These are phyloP conservation scores for Fagopyrum esculentum DNA, from an alignment of 148 eudicot genomes.

Conservation along the genomic window DNA sequence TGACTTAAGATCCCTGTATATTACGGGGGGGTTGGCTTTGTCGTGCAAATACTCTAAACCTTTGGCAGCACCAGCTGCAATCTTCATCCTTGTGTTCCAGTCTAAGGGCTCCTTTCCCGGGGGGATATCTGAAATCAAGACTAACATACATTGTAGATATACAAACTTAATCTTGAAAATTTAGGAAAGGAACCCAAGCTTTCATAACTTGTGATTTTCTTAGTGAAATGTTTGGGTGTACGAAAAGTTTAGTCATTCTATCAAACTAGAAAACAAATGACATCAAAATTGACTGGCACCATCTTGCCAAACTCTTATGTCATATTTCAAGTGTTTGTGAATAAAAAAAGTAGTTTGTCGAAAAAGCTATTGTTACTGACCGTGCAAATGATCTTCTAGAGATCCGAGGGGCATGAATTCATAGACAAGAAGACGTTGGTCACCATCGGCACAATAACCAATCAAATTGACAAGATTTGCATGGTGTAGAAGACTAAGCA, in stretches of 20 bases:
- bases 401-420: constrained; percentile 97
- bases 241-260: neutral
- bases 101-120: constrained; percentile 87
- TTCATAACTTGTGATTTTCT: neutral
- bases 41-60: constrained; percentile 96
- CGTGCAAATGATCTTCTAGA: constrained; percentile 95
- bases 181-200: neutral
- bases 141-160: neutral
- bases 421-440: constrained; percentile 94
- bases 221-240: neutral
- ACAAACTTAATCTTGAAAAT: neutral
- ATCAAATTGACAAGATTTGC: constrained; percentile 86
- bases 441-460: constrained; percentile 98
- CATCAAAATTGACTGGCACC: neutral
- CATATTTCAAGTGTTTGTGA: neutral
- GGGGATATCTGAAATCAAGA: constrained; percentile 49
- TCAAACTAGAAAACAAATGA: neutral
- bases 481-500: constrained; percentile 96
- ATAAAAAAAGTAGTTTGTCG: neutral
- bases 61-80: constrained; percentile 99
- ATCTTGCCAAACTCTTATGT: neutral
- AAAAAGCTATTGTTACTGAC: constrained; percentile 26
- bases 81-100: constrained; percentile 99
- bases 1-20: constrained; percentile 93
- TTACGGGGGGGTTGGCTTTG: constrained; percentile 96